Conservation (phyloP, 2,329 filamentous ascomycete genomes). For the Cordyceps javanica region DNA sequence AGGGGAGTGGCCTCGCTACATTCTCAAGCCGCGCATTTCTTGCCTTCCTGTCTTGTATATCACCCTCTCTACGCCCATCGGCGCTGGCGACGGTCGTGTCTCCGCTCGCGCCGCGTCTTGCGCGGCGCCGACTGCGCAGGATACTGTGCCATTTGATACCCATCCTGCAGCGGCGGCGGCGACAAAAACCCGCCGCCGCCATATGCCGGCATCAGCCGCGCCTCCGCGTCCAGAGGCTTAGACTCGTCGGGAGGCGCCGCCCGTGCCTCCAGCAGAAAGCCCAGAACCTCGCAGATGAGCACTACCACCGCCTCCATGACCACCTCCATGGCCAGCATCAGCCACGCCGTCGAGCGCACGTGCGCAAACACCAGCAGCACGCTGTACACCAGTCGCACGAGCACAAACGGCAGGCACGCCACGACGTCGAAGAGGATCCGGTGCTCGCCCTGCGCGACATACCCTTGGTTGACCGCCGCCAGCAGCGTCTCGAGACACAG, state of each 20-base stretch:
- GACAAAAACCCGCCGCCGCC: too few species aligned
- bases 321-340: constrained; percentile 26
- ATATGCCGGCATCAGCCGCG: neutral
- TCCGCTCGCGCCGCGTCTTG: neutral
- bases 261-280: constrained; percentile 25
- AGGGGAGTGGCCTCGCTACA: neutral
- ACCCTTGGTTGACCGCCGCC: constrained; percentile 32
- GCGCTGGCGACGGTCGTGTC: neutral
- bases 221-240: neutral
- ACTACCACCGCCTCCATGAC: constrained; percentile 29
- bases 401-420: constrained; percentile 28
- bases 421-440: constrained; percentile 42
- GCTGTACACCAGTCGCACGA: constrained; percentile 27
- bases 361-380: constrained; percentile 23
- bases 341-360: constrained; percentile 23
- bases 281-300: constrained; percentile 24
- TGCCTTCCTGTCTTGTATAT: neutral
- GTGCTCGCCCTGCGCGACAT: constrained; percentile 44
- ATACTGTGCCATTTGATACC: neutral
- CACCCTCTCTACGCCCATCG: neutral
- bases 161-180: neutral
- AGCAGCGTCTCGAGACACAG: constrained; percentile 34
- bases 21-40: neutral
- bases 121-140: neutral
- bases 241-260: constrained; percentile 14